Evolutionary conservation across 345 rosid genomes (phyloP), one percentile per base, ranked within the genome.

Genomic region (Excoecaria cochinchinensis): DNA sequence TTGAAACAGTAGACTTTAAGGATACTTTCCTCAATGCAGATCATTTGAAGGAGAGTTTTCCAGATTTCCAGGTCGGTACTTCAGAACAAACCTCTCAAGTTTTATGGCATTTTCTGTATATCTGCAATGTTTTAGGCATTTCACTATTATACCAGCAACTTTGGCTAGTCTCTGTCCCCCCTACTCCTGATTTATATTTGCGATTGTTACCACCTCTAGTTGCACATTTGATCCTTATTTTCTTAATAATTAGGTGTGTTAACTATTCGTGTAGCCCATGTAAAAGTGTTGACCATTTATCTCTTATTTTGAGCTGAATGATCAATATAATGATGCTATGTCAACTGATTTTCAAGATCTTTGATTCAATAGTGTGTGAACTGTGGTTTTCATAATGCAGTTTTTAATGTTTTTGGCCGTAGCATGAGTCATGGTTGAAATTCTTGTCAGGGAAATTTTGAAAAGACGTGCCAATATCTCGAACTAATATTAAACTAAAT

Each of bases 1-100:
- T 95, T 62, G 85, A 95, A 80, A 84, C 78, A 6, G 99, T 91
- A 36, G 98, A 93, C 86, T 95, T 95, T 84, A 95, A 95, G 83
- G 98, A 93, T 85, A 91, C 99, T 64, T 95, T 93, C 81, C 87
- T 95, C 69, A 84, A 87, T 74, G 88, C 91, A 65, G 85, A 87
- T 74, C 99, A 95, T 83, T 85, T 95, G 78, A 86, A 82, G 83
- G 92, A 83, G 77, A 71, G 98, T 81, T 95, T 95, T 75, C 76
- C 90, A 31, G 91, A 84, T 75, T 90, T 88, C 79, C 86, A 91
- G 97, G 99, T 95, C 70, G 50, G 85, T 77, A 44, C 39, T 63
- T 61, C 69, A 25, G 16, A 15, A 38, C 24, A 10, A 36, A 22
- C 58, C n/a, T 67, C 21, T n/a, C 10, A 17, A 40, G 47, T 63